Percentiles rank a stretch among this genome's conserved stretches.
Conservation (phyloP, 1,139 yeast species). For the Pichia sp. region DNA sequence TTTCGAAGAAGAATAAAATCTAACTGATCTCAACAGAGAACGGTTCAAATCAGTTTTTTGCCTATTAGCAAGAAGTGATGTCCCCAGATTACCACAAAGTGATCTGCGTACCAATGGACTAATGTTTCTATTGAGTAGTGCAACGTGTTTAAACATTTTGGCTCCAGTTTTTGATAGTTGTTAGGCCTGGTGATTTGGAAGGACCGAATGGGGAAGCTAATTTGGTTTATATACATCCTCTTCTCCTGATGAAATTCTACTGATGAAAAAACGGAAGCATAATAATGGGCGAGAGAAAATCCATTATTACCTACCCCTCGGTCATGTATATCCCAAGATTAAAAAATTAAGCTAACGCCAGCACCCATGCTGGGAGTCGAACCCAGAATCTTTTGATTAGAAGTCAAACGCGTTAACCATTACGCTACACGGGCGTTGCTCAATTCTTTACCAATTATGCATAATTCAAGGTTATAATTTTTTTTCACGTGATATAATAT, state of each 20-base stretch:
- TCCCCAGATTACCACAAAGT: neutral
- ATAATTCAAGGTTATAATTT: too few relatives aligned
- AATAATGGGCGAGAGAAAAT: too few relatives aligned
- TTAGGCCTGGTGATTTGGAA: neutral
- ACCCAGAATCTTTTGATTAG: slow-evolving; percentile 18
- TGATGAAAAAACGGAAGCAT: too few relatives aligned
- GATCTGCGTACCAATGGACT: too few relatives aligned
- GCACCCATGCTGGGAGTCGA: slow-evolving; percentile 19
- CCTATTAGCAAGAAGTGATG: neutral
- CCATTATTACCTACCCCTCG: too few relatives aligned
- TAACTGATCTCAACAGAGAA: neutral
- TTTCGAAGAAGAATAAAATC: neutral
- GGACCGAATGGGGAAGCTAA: neutral
- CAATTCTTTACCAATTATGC: neutral
- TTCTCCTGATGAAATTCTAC: too few relatives aligned
- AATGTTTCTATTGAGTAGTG: neutral
- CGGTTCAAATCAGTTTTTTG: neutral
- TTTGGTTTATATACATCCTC: neutral
- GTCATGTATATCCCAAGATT: too few relatives aligned
- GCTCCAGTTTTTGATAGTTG: too few relatives aligned
- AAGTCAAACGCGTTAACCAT: slow-evolving; percentile 18
- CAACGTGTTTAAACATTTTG: neutral
- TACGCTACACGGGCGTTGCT: slow-evolving; percentile 15
- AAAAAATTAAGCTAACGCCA: slow-evolving; percentile 11
- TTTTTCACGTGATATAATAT: neutral